Base-by-base conservation (phyloP, 2,329 filamentous ascomycete genomes). In the Domatiomyces globalis region DNA sequence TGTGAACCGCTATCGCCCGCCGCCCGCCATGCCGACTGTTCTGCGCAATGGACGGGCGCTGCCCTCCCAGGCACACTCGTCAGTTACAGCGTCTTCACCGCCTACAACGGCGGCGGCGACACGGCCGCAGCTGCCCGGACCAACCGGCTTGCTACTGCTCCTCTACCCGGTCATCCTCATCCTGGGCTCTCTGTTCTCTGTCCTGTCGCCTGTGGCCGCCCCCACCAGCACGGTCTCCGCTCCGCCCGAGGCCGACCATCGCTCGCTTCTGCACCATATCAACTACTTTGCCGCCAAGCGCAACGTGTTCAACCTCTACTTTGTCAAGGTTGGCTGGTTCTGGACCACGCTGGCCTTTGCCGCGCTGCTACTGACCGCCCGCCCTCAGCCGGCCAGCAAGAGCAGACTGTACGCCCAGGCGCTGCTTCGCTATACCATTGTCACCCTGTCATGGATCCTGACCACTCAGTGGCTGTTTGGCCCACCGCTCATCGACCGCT, bases 381-480 rank as follows among this genome's bases (percentile, higher is more conserved):
- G 54, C 15, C 56, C 56, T 4, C 51, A 53, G 12, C 42, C 54
- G 29, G 33, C 53, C 2, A 46, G 46, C 18, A 51, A 50, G 17
- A 45, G 39, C 18, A 56, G 53, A 43, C 56, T 60, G 50, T 58
- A 58, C 46, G 12, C 77, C 9, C 76, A 80, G 53, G 87, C 85
- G 0, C 63, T 72, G 1, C 48, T 83, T 19, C 77, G 92, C 46
- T 98, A 87, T 74, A 71, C 58, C 0, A 69, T 83, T 7, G 78
- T 87, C 0, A 96, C 92, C 7, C 62, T 69, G 1, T 83, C 82
- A 68, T 98, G 92, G 92, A 73, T 87, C 43, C 70, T 87, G 42
- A 81, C 92, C 17, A 98, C 92, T 57, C 92, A 96, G 72, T 96
- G 92, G 92, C 96, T 82, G 67, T 95, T 98, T 62, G 92, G 92